Evolutionary conservation across 1,284 basidiomycete genomes (phyloP).

Genomic region (Phlebopus sp.): DNA sequence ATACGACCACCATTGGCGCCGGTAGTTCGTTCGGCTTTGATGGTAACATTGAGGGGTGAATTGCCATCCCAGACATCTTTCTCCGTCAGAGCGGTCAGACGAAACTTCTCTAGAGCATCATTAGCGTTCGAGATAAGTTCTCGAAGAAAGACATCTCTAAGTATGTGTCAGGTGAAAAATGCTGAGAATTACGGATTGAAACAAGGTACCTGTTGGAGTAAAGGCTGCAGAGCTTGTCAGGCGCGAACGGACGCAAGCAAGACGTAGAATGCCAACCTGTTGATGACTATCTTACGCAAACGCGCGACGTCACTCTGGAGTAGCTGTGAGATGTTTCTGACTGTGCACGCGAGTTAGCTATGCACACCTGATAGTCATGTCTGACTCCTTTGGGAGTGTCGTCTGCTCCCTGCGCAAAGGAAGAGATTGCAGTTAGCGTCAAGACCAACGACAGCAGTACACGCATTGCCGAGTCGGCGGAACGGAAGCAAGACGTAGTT

Average conservation of each 20-base stretch:
- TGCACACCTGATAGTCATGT: constrained; percentile 75
- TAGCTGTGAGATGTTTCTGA: constrained; percentile 4
- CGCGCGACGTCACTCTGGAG: constrained; percentile 86
- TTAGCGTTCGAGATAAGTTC: constrained; percentile 94
- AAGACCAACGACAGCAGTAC: constrained; percentile 53
- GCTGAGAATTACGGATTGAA: constrained; percentile 16
- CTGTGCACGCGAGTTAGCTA: not conserved
- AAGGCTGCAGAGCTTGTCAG: constrained; percentile 47
- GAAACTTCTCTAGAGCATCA: constrained; percentile 92
- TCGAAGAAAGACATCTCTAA: constrained; percentile 88
- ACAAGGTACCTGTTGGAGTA: constrained; percentile 65
- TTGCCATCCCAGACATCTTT: constrained; percentile 66
- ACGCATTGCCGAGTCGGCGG: constrained; percentile 49
- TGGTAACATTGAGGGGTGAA: constrained; percentile 81
- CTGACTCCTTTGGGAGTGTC: constrained; percentile 52
- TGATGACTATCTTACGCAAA: constrained; percentile 88
- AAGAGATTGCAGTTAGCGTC: constrained; percentile 48
- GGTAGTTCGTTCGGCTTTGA: constrained; percentile 69
- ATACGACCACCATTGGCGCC: constrained; percentile 70
- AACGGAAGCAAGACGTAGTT: not conserved
- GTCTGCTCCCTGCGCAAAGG: constrained; percentile 52
- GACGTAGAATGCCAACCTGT: constrained; percentile 48
- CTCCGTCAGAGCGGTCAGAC: constrained; percentile 81
- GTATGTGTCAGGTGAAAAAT: constrained; percentile 9
- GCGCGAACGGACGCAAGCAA: not conserved